Evolutionary conservation across 192 early-diverging fungal genomes (phyloP), one percentile per base, ranked within the genome.

Genomic region (Coemansia sp.): DNA sequence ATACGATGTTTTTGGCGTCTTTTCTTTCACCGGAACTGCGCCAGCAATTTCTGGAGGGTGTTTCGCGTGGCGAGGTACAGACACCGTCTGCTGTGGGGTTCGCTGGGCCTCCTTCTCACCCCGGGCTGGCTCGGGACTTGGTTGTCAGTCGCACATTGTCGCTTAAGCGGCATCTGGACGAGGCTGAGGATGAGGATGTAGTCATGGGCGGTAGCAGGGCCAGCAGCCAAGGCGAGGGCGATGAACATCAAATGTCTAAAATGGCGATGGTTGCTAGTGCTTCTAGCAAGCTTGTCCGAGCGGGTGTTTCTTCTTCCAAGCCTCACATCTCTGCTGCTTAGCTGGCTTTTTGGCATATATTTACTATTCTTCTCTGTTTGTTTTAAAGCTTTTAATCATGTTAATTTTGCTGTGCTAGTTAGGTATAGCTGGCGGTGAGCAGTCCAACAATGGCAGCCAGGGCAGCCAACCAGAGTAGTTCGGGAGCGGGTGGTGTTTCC

Each of bases 81-180:
- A 35, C 48, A 23, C 48, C 10, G 61, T n/a, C 33, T 42, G 53
- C 20, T 20, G 3, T 38, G 26, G 38, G 61, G 0, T 50, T 46
- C 34, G n/a, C 43, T n/a, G 10, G 13, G 43, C 31, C 43, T 34
- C 18, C 14, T 35, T 18, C 16, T 33, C 43, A 45, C 18, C 43
- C 43, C 43, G 63, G 34, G 28, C 48, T 36, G 39, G 21, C 46
- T 28, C 51, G 51, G 51, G 51, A 55, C 5, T 5, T 58, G 33
- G 56, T 8, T 33, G 34, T 28, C 53, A 60, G 39, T 35, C 65
- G 70, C 3, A 57, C 63, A 11, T 21, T 42, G 34, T 81, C 78
- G 51, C 67, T 81, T 43, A 81, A 81, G 53, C 79, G 79, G 14
- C 74, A 81, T 57, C 60, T 66, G 10, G 71, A 72, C 11, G 71